Percentiles rank a stretch among this genome's conserved stretches.
These are phyloP conservation scores for Dipodascus albidus DNA, from an alignment of 805 yeast genomes.

Conservation along the genomic window DNA sequence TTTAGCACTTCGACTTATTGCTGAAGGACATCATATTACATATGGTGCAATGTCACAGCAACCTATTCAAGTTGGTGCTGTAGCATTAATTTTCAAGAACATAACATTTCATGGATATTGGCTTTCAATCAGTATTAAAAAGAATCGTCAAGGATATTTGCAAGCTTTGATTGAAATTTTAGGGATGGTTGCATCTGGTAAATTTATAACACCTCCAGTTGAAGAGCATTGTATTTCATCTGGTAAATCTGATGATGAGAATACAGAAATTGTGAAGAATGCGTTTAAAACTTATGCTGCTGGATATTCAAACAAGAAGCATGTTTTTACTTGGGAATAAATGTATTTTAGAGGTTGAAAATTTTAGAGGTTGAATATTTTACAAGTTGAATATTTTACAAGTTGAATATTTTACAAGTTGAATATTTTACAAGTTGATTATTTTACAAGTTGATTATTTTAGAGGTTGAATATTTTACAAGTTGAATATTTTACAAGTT, in stretches of 20 bases:
- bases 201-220: conserved; percentile 38
- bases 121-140: conserved; percentile 61
- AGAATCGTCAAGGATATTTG: conserved; percentile 48
- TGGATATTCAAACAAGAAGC: conserved; percentile 30
- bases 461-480: too few species aligned
- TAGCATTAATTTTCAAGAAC: conserved; percentile 82
- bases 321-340: conserved; percentile 27
- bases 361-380: too few species aligned
- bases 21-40: conserved; percentile 69
- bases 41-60: conserved; percentile 98
- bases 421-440: too few species aligned
- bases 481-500: too few species aligned
- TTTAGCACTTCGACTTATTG: conserved; percentile 69
- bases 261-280: conserved; percentile 31
- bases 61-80: conserved; percentile 86
- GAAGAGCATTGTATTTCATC: conserved; percentile 29
- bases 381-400: too few species aligned
- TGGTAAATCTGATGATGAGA: conserved; percentile 30
- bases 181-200: conserved; percentile 46
- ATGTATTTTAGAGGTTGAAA: not conserved
- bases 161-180: conserved; percentile 44
- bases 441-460: too few species aligned
- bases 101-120: conserved; percentile 83
- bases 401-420: too few species aligned
- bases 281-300: conserved; percentile 33